Conservation (phyloP, 2,329 filamentous ascomycete genomes). For the Penicillium occitanis region DNA sequence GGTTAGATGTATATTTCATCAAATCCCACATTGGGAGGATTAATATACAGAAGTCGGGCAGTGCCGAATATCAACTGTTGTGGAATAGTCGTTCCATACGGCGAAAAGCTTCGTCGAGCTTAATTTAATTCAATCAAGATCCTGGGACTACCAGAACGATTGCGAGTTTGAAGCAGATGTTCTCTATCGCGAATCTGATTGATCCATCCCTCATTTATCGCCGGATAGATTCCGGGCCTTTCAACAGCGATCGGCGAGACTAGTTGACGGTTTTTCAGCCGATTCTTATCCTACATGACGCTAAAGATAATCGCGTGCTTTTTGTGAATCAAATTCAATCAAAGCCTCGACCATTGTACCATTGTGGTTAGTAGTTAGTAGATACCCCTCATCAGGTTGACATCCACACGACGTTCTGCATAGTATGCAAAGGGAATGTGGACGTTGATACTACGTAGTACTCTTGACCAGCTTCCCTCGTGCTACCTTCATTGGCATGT, state of each 20-base stretch:
- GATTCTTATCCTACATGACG: background rate
- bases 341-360: background rate
- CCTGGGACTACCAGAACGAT: background rate
- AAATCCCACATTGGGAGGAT: background rate
- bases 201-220: background rate
- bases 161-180: background rate
- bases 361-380: background rate
- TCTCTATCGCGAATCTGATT: background rate
- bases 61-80: background rate
- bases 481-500: slow-evolving; percentile 1
- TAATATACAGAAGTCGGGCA: background rate
- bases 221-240: background rate
- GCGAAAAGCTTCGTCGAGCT: background rate
- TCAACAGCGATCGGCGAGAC: background rate
- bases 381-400: background rate
- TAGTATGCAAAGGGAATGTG: background rate
- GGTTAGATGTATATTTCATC: background rate
- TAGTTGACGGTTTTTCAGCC: background rate
- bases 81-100: background rate
- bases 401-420: background rate
- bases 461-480: background rate
- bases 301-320: background rate
- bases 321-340: background rate
- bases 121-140: background rate
- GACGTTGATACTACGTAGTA: background rate